Base-by-base conservation (phyloP, 495 filamentous ascomycete species). In the Annulohypoxylon nitens region DNA sequence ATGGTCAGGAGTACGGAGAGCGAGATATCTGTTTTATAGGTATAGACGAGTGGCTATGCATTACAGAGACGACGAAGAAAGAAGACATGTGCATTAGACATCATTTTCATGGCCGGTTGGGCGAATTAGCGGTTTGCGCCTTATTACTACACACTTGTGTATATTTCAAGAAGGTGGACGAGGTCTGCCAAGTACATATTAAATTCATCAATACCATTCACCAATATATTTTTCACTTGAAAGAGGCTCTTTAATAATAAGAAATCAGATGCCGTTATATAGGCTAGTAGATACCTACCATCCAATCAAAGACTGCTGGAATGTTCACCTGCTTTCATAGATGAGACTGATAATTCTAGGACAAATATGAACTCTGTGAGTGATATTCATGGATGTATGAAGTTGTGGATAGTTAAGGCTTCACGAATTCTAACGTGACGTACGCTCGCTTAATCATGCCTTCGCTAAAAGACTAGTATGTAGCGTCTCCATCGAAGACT, bases 141-240 rank as follows among this genome's bases (percentile, higher is more conserved):
- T 16, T 37, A 45, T 59, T 48, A 55, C 26, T 45, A 55, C 50
- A 51, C 53, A 45, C 16, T 47, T 65, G 57, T 74, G 45, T 74
- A 70, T 74, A 67, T 62, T 66, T 69, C 51, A 36, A 36, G 34
- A 4, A 60, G 71, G 58, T 66, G 63, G 71, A 62, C 62, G 14
- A 30, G 37, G 51, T 53, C 54, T 69, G 33, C 61, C 66, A 58
- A 55, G 71, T 70, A 74, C 36, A 74, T 74, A 73, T 61, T 30
- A 14, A 64, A 67, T 53, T 30, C 47, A 68, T 33, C 64, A 25
- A 59, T 25, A 36, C 14, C 11, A 57, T 33, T 11, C 14, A 55
- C 51, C 48, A 30, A 53, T 26, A 34, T 5, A 36, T 20, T 20
- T 20, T 30, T 6, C 30, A 30, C 30, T 30, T 6, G 2, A 6